Conservation (phyloP, 2,329 filamentous ascomycete genomes). For the Dissoconium aciculare region DNA sequence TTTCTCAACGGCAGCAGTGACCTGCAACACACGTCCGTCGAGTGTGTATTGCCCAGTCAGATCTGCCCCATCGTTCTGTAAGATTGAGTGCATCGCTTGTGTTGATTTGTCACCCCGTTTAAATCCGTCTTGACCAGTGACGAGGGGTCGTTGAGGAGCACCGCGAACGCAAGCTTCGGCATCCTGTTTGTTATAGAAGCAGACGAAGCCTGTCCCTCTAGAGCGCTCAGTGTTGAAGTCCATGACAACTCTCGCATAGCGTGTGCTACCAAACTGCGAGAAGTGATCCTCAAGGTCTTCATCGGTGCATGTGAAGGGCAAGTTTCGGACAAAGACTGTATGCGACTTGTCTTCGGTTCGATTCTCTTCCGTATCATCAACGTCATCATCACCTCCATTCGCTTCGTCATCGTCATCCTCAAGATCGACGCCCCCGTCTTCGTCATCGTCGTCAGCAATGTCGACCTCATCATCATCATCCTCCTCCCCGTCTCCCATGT, state of each 20-base stretch:
- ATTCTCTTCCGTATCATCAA: slow-evolving; percentile 26
- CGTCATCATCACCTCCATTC: slow-evolving; percentile 28
- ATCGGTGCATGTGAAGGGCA: slow-evolving; percentile 79
- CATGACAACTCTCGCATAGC: slow-evolving; percentile 83
- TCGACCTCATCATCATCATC: slow-evolving; percentile 24
- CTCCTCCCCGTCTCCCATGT: slow-evolving; percentile 19
- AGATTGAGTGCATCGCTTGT: slow-evolving; percentile 58
- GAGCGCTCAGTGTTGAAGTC: slow-evolving; percentile 74
- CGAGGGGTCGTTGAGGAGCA: slow-evolving; percentile 45
- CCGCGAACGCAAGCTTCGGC: slow-evolving; percentile 59
- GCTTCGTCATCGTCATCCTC: slow-evolving; percentile 30
- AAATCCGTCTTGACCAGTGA: slow-evolving; percentile 17
- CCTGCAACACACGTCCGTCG: slow-evolving; percentile 71
- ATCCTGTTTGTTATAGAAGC: slow-evolving; percentile 67
- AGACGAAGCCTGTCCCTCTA: slow-evolving; percentile 87
- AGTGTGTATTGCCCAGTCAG: slow-evolving; percentile 75
- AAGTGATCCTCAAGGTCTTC: slow-evolving; percentile 76
- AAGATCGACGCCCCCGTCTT: slow-evolving; percentile 28
- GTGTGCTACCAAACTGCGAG: slow-evolving; percentile 66
- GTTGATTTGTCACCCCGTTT: slow-evolving; percentile 14
- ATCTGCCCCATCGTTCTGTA: slow-evolving; percentile 75
- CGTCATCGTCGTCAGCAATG: slow-evolving; percentile 14
- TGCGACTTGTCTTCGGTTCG: slow-evolving; percentile 48
- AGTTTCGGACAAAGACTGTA: slow-evolving; percentile 83
- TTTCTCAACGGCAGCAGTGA: slow-evolving; percentile 74